Evolutionary conservation across 2,329 filamentous ascomycete genomes (phyloP), one percentile per base, ranked within the genome.

Genomic region (Ambrosiella beaveri): DNA sequence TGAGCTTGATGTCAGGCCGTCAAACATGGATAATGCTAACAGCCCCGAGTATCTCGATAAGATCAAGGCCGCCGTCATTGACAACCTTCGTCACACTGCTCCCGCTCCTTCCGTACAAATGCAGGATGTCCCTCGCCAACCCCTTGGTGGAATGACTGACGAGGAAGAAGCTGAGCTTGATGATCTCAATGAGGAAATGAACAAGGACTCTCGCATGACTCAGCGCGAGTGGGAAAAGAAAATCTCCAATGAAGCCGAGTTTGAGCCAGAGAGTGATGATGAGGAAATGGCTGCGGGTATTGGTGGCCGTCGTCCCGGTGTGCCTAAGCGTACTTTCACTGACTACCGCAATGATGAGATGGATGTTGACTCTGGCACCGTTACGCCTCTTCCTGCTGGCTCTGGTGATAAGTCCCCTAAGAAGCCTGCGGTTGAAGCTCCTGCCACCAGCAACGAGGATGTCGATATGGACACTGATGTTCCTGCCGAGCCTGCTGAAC

Each of bases 21-120:
- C 85, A 11, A 91, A 89, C 62, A 88, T 93, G 73, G 89, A 95
- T 66, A 97, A 96, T 65, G 86, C 89, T 49, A 95, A 95, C 67
- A 85, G 87, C 58, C 76, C 80, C 56, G 82, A 89, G 57, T 91
- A 94, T 63, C 76, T 96, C 2, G 82, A 89, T 49, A 85, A 85
- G 65, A 85, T 96, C 65, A 86, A 90, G 61, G 80, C 85, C 62
- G 81, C 86, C 39, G 82, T 95, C 37, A 80, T 88, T 57, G 88
- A 95, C 65, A 94, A 97, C 68, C 72, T 98, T 56, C 79, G 87
- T 62, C 91, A 91, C 68, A 85, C 95, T 36, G 81, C 87, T 47
- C 85, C 86, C 39, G 88, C 84, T 0, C 93, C 93, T 1, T 95
- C 89, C 17, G 88, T 96, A 17, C 89, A 96, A 70, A 86, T 95